These are phyloP conservation scores for Melastoma malabathricum DNA, from an alignment of 345 rosid species.

Conservation along the genomic window DNA sequence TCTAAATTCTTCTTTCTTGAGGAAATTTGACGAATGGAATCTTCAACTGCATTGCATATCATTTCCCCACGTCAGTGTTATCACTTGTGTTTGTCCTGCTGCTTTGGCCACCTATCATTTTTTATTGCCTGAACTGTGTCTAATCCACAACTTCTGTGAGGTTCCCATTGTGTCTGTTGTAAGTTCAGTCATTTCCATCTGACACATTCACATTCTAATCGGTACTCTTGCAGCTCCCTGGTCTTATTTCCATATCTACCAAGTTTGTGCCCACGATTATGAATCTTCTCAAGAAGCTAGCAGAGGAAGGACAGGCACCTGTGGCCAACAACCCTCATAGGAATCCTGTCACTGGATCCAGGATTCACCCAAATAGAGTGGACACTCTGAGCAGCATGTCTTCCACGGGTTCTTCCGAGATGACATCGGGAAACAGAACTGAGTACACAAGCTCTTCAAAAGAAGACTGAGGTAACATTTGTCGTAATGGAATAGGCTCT, in stretches of 20 bases:
- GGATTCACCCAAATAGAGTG: constrained; percentile 24
- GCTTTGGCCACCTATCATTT: no score
- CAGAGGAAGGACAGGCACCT: constrained; percentile 57
- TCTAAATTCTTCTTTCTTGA: no score
- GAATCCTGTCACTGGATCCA: constrained; percentile 23
- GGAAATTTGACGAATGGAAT: no score
- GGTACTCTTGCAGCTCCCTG: constrained; percentile 55
- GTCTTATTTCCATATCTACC: constrained; percentile 59
- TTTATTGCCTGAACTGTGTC: no score
- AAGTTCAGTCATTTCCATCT: no score
- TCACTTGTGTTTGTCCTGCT: no score
- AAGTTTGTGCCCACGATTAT: constrained; percentile 79
- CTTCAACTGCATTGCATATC: no score
- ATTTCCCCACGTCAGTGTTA: no score
- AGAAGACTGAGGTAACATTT: constrained; percentile 28
- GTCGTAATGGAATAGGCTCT: background rate
- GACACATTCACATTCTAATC: no score
- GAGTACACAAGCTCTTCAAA: constrained; percentile 34
- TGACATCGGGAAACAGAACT: constrained; percentile 21
- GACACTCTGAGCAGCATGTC: constrained; percentile 21
- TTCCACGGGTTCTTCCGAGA: constrained; percentile 36
- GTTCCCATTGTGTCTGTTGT: no score
- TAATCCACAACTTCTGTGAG: no score
- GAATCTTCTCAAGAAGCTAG: constrained; percentile 81
- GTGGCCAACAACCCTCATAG: constrained; percentile 22